phyloP scores from a whole-genome alignment of 2,329 filamentous ascomycete species.

The Pyricularia grisea region DNA sequence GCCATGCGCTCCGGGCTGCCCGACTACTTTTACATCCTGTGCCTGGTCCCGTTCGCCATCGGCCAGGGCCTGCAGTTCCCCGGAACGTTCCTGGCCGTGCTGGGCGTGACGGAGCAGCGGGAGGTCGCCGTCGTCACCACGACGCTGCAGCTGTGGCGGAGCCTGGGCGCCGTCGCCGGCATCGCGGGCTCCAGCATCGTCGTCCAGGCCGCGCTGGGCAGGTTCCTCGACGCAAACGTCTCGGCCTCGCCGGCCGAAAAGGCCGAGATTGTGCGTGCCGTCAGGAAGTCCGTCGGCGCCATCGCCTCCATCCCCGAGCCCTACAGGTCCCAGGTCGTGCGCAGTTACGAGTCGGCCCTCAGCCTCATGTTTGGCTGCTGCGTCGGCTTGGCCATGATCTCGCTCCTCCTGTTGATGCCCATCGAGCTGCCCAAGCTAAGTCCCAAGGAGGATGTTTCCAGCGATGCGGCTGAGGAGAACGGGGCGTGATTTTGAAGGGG shows the following conservation, averaged over 20 bases:
- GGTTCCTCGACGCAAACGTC: constrained; percentile 50
- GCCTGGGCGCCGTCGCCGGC: constrained; percentile 64
- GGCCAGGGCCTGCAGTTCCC: constrained; percentile 59
- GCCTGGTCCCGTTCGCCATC: constrained; percentile 44
- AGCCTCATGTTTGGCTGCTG: constrained; percentile 35
- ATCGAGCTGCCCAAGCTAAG: constrained; percentile 43
- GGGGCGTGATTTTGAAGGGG: not conserved
- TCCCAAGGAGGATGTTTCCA: not conserved
- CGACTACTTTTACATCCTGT: constrained; percentile 41
- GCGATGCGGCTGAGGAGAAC: not conserved
- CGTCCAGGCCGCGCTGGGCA: constrained; percentile 59
- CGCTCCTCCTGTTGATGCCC: constrained; percentile 35
- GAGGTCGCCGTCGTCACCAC: constrained; percentile 62
- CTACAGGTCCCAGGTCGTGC: constrained; percentile 45
- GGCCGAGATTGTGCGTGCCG: constrained; percentile 39
- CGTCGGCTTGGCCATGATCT: constrained; percentile 35
- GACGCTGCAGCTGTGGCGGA: constrained; percentile 62
- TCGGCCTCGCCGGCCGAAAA: constrained; percentile 41
- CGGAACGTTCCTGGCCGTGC: constrained; percentile 51
- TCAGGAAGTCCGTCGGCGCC: constrained; percentile 45
- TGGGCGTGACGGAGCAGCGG: constrained; percentile 47
- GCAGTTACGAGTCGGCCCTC: constrained; percentile 43
- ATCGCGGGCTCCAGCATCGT: constrained; percentile 62
- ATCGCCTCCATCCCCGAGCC: constrained; percentile 31
- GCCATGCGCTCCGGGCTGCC: constrained; percentile 36